These are phyloP conservation scores for Fusarium stilboides DNA, from an alignment of 2,329 filamentous ascomycete genomes.

Conservation along the genomic window DNA sequence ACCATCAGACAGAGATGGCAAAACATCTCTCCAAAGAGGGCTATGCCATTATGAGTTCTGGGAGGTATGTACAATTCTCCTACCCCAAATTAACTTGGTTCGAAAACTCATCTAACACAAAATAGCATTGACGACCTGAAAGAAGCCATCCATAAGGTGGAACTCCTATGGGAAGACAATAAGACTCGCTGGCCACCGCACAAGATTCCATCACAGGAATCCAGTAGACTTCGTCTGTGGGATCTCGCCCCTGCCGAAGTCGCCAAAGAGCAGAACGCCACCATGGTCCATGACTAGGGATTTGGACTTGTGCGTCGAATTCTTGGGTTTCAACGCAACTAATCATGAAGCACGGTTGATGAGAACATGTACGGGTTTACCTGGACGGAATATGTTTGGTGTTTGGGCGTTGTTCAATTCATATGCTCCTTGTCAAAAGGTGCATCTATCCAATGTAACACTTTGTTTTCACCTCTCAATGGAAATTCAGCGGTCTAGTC, in stretches of 20 bases:
- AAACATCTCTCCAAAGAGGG: slow-evolving; percentile 79
- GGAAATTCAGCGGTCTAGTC: slow-evolving; percentile 27
- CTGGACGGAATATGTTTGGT: slow-evolving; percentile 25
- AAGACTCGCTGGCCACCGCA: slow-evolving; percentile 56
- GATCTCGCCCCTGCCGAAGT: slow-evolving; percentile 54
- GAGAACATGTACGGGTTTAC: slow-evolving; percentile 1
- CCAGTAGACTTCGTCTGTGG: slow-evolving; percentile 53
- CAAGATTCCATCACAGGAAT: slow-evolving; percentile 36
- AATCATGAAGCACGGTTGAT: not conserved
- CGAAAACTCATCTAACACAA: not conserved
- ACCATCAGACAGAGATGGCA: slow-evolving; percentile 93
- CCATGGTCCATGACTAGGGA: slow-evolving; percentile 59
- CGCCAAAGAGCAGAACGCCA: slow-evolving; percentile 55
- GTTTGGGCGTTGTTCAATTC: slow-evolving; percentile 28
- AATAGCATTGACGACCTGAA: slow-evolving; percentile 53
- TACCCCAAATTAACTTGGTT: not conserved
- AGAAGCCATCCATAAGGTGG: slow-evolving; percentile 57
- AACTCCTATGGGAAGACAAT: slow-evolving; percentile 56
- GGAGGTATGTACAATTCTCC: slow-evolving; percentile 67
- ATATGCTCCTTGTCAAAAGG: slow-evolving; percentile 23
- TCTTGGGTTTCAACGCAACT: slow-evolving; percentile 4
- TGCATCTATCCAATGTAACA: slow-evolving; percentile 23
- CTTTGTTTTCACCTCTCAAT: slow-evolving; percentile 17
- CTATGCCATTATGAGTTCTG: slow-evolving; percentile 80
- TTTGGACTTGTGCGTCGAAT: slow-evolving; percentile 22